Evolutionary conservation across 805 yeast genomes (phyloP).

Genomic region (Wickerhamia fluorescens): DNA sequence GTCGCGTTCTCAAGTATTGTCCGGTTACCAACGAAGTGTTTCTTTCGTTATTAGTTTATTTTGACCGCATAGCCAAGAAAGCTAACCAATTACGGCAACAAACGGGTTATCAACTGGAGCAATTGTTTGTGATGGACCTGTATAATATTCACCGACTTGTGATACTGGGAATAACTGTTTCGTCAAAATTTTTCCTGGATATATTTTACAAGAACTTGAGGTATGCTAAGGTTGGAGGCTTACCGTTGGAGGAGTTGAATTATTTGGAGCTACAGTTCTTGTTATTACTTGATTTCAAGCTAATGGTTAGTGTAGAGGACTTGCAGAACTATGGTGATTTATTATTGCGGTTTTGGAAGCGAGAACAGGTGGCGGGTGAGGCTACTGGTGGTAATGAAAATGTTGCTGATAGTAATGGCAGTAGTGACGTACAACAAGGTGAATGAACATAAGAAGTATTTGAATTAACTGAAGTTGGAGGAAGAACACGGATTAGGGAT

Average conservation of each 20-base stretch:
- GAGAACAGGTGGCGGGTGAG: slow-evolving; percentile 39
- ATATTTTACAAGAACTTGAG: slow-evolving; percentile 90
- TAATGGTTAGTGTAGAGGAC: slow-evolving; percentile 86
- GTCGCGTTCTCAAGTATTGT: slow-evolving; percentile 90
- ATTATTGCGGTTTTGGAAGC: slow-evolving; percentile 74
- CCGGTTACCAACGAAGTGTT: slow-evolving; percentile 98
- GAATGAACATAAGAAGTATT: too few relatives aligned
- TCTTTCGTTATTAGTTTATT: slow-evolving; percentile 80
- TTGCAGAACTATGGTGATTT: slow-evolving; percentile 85
- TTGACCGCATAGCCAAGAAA: slow-evolving; percentile 86
- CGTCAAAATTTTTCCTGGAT: slow-evolving; percentile 90
- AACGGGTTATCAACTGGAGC: slow-evolving; percentile 28
- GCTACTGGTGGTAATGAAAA: neutral
- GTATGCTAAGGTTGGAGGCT: slow-evolving; percentile 93
- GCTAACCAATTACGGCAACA: slow-evolving; percentile 46
- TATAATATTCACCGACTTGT: slow-evolving; percentile 91
- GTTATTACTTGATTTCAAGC: slow-evolving; percentile 73
- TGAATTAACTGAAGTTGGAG: too few relatives aligned
- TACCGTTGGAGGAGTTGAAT: slow-evolving; percentile 88
- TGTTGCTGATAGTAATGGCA: too few relatives aligned
- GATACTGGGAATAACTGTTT: slow-evolving; percentile 91
- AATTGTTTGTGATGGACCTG: slow-evolving; percentile 89
- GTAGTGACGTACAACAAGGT: too few relatives aligned
- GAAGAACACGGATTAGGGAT: too few relatives aligned
- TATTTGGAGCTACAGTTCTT: slow-evolving; percentile 87